Evolutionary conservation across 23 red algal genomes (phyloP).

Genomic region (Porphyridium purpureum): DNA sequence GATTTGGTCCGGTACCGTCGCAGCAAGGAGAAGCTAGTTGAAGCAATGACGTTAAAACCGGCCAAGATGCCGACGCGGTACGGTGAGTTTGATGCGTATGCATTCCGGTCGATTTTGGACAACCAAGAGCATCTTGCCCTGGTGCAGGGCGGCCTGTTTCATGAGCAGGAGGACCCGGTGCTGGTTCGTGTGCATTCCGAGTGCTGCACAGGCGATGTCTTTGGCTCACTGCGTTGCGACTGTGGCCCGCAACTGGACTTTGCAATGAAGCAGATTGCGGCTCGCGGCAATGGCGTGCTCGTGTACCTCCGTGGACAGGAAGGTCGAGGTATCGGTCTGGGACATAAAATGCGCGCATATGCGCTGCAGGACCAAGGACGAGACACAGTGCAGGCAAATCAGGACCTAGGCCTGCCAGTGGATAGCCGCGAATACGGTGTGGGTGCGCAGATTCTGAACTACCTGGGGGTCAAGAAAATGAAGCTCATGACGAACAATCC

Average conservation of each 20-base stretch:
- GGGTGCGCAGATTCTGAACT: conserved; percentile 87
- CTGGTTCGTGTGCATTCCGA: conserved; percentile 91
- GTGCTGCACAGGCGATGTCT: conserved; percentile 97
- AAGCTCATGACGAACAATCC: conserved; percentile 99
- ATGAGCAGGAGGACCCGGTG: conserved; percentile 49
- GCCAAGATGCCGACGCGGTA: conserved; percentile 76
- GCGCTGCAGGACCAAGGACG: conserved; percentile 76
- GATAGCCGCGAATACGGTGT: conserved; percentile 96
- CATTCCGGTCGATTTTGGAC: conserved; percentile 62
- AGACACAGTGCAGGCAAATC: conserved; percentile 90
- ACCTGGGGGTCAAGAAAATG: conserved; percentile 74
- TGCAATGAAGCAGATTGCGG: conserved; percentile 59
- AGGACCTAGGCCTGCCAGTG: conserved; percentile 86
- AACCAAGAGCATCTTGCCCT: conserved; percentile 83
- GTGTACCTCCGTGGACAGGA: conserved; percentile 96
- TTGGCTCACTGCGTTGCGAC: conserved; percentile 91
- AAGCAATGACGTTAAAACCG: conserved; percentile 24
- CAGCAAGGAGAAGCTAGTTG: conserved; percentile 66
- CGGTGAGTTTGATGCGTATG: conserved; percentile 64
- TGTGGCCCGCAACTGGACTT: conserved; percentile 88
- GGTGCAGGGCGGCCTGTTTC: conserved; percentile 36
- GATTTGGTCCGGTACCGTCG: conserved; percentile 82
- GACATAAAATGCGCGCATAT: conserved; percentile 95
- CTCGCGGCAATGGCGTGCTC: conserved; percentile 51
- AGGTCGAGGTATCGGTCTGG: conserved; percentile 89